Conservation (phyloP, 1,284 basidiomycete species). For the Pseudozyma tsukubaensis region DNA sequence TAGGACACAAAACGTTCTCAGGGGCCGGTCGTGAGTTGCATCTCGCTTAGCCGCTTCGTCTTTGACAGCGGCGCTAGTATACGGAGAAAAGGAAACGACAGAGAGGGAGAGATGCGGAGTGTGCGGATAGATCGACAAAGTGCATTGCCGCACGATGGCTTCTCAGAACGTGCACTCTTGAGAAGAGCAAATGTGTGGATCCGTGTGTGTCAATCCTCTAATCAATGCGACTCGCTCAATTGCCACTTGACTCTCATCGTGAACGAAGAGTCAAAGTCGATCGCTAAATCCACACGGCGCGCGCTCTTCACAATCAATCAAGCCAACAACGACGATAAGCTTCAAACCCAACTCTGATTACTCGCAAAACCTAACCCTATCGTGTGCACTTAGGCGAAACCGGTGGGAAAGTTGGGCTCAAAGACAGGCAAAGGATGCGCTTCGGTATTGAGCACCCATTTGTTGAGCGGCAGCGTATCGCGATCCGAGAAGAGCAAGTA, state of each 20-base stretch:
- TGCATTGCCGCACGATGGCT: background rate
- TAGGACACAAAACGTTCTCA: conserved; percentile 23
- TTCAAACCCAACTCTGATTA: background rate
- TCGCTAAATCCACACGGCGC: too few relatives aligned
- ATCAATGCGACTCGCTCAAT: too few relatives aligned
- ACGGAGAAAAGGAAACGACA: too few relatives aligned
- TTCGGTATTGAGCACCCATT: conserved; percentile 85
- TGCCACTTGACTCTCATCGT: too few relatives aligned
- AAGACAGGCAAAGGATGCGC: conserved; percentile 67
- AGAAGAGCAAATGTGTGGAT: too few relatives aligned
- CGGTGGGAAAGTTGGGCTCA: conserved; percentile 52
- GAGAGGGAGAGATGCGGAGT: background rate
- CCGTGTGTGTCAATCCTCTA: too few relatives aligned
- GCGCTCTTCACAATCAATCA: too few relatives aligned
- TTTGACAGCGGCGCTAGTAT: background rate
- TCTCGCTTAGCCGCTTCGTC: conserved; percentile 8
- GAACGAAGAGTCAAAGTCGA: too few relatives aligned
- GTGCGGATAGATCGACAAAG: background rate
- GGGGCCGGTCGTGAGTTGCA: background rate
- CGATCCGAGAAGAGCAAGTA: conserved; percentile 87
- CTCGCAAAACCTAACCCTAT: background rate
- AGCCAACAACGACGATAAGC: too few relatives aligned
- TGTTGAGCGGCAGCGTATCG: conserved; percentile 75
- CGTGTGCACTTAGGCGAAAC: conserved; percentile 15
- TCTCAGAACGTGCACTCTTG: too few relatives aligned